Evolutionary conservation across 169 alveolate species (phyloP), one percentile per base, ranked within the genome.

Genomic region (Toxoplasma gondii): DNA sequence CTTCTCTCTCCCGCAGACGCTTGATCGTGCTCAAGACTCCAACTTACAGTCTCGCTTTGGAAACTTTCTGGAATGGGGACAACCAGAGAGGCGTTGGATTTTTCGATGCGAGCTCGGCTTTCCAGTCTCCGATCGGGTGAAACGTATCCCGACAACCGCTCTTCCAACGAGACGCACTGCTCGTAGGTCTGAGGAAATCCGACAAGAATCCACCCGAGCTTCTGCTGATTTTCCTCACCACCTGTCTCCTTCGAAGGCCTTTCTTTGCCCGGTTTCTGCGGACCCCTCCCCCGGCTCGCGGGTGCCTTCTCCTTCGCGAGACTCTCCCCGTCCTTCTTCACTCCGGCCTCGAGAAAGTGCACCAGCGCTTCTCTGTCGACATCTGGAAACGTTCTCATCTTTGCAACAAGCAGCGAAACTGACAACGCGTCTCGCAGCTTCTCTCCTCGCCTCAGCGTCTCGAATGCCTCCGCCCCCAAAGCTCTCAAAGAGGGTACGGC

Each of bases 181-280:
- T 49, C 45, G 70, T 34, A 49, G 44, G 91, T 91, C 45, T 64
- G 64, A 0, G 94, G 94, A 39, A 91, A 91, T 1, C 67, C 91
- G 31, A 91, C 49, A 49, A 91, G 67, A 7, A 91, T 38, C 91
- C 94, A 91, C 34, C 94, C 94, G 67, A 70, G 84, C 64, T 91
- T 53, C 83, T 80, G 80, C 12, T 45, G 64, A 41, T 53, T 43
- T 16, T 34, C 80, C 53, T 45, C 83, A 34, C 12, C 83, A 0
- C 34, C 64, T 39, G 54, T n/a, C 34, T 43, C 49, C 41, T 43
- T 67, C 43, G 5, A 19, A 44, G 19, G 43, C 53, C 9, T 53
- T 17, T 58, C 58, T 27, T 36, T 38, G 31, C 70, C 69, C 22
- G 78, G 38, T n/a, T 87, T 43, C 4, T 24, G 44, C 39, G 29